Conservation (phyloP, 1,139 yeast species). For the Sugiyamaella neomexicana region DNA sequence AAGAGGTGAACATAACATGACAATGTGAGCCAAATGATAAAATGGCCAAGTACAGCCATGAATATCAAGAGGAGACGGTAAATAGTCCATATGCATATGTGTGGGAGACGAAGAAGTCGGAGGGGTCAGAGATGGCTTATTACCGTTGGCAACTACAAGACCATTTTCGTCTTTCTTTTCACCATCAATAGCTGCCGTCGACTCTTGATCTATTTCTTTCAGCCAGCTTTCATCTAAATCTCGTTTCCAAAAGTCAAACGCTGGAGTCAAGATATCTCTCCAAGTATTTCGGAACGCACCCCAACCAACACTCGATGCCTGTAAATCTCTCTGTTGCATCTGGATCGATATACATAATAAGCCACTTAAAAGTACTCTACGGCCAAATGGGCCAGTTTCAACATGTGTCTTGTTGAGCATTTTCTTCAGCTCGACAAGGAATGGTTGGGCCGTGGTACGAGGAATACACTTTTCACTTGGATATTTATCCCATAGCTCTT, state of each 20-base stretch:
- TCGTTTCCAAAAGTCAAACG: slow-evolving; percentile 59
- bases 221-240: slow-evolving; percentile 24
- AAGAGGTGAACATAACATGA: slow-evolving; percentile 68
- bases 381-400: slow-evolving; percentile 55
- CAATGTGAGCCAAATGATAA: slow-evolving; percentile 60
- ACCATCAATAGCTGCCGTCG: slow-evolving; percentile 3
- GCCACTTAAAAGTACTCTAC: slow-evolving; percentile 68
- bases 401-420: slow-evolving; percentile 55
- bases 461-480: slow-evolving; percentile 35
- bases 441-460: slow-evolving; percentile 40
- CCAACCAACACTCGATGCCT: slow-evolving; percentile 50
- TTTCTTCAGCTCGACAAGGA: slow-evolving; percentile 56
- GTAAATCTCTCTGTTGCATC: slow-evolving; percentile 72
- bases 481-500: slow-evolving; percentile 66
- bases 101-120: slow-evolving; percentile 46
- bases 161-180: slow-evolving; percentile 8
- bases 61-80: slow-evolving; percentile 44
- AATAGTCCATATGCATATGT: neutral
- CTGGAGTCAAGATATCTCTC: slow-evolving; percentile 63
- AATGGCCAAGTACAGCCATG: slow-evolving; percentile 37
- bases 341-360: slow-evolving; percentile 66
- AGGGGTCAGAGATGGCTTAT: slow-evolving; percentile 16
- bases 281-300: slow-evolving; percentile 49
- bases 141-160: neutral
- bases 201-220: slow-evolving; percentile 10